Conservation (phyloP, 148 eudicot species). For the Vaccinium corymbosum region DNA sequence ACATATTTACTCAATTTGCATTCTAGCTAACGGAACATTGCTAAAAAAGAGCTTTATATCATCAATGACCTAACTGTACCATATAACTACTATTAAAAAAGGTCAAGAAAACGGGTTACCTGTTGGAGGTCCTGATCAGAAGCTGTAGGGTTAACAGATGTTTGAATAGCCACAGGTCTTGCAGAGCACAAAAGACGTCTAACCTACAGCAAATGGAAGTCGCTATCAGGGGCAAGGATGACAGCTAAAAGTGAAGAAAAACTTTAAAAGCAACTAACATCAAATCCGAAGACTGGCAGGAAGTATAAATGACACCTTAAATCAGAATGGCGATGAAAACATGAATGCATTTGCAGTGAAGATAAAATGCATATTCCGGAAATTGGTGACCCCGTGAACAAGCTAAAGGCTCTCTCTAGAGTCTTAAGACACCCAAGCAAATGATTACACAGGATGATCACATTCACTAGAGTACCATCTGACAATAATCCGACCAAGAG, state of each 20-base stretch:
- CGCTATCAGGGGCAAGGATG: conserved; percentile 4
- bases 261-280: not conserved
- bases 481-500: not conserved
- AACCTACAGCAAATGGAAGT: conserved; percentile 43
- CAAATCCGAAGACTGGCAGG: not conserved
- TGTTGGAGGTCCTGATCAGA: conserved; percentile 97
- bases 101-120: conserved; percentile 31
- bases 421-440: not conserved
- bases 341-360: not conserved
- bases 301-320: not conserved
- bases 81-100: not conserved
- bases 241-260: not conserved
- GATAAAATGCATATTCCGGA: not conserved
- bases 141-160: conserved; percentile 71
- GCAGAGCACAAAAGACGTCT: conserved; percentile 91
- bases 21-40: not conserved
- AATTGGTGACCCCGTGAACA: not conserved
- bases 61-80: not conserved
- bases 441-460: not conserved
- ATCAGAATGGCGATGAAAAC: not conserved
- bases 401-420: not conserved
- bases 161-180: conserved; percentile 80
- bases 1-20: not conserved
- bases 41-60: not conserved
- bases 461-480: not conserved